Conservation (phyloP, 1,284 basidiomycete genomes). For the Neonothopanus nambi region DNA sequence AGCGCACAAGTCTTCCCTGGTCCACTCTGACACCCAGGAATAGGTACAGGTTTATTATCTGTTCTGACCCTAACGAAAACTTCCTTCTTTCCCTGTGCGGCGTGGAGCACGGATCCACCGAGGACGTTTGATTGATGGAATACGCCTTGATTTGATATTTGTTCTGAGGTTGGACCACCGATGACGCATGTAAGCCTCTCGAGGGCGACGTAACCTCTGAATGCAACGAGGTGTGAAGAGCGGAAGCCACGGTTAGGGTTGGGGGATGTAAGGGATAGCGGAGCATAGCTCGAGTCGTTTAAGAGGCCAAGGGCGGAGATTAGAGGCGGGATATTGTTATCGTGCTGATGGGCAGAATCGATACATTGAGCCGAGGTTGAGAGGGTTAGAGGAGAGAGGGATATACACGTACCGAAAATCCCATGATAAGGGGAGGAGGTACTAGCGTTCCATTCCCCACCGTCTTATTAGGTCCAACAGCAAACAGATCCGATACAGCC, state of each 20-base stretch:
- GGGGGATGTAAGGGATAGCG: slow-evolving; percentile 36
- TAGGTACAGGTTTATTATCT: slow-evolving; percentile 38
- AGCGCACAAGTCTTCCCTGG: slow-evolving; percentile 39
- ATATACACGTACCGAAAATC: no score
- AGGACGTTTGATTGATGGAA: slow-evolving; percentile 14
- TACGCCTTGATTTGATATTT: slow-evolving; percentile 18
- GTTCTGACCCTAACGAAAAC: slow-evolving; percentile 37
- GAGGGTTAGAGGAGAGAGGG: slow-evolving; percentile 36
- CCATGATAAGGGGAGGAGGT: no score
- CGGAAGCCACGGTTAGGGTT: no score
- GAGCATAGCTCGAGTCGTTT: slow-evolving; percentile 37
- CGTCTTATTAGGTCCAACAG: no score
- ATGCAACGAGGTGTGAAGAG: no score
- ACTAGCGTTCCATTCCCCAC: no score
- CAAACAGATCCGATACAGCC: no score
- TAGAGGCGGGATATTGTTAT: slow-evolving; percentile 44
- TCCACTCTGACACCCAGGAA: slow-evolving; percentile 38
- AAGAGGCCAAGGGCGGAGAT: slow-evolving; percentile 43
- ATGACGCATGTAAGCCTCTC: no score
- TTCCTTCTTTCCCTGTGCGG: no score
- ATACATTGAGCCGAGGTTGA: slow-evolving; percentile 31
- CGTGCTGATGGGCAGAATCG: slow-evolving; percentile 31
- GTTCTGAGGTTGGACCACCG: no score
- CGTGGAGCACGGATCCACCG: slow-evolving; percentile 14
- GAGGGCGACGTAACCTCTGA: no score